Base-by-base conservation (phyloP, 192 early-diverging fungal species). In the Kickxella alabastrina region DNA sequence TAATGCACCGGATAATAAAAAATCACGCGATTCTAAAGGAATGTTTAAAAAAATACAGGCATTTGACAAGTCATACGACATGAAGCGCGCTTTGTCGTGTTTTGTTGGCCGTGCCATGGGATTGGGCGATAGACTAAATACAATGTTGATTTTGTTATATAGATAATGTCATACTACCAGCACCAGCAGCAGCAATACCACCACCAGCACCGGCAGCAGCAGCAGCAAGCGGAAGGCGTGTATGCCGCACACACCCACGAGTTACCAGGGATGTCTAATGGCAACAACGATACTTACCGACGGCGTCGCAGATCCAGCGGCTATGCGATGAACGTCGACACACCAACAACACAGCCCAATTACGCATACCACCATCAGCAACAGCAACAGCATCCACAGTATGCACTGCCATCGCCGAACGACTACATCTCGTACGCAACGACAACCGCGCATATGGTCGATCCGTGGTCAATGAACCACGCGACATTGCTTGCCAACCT, bases 391-490 rank as follows among this genome's bases (percentile, higher is more conserved):
- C 43, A 43, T n/a, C 56, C 53, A 21, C 50, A 46, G 27, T 28
- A 38, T 7, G 27, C 17, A 18, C 5, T 17, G 42, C 52, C 54
- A n/a, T 12, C 24, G 24, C 45, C 54, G 18, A 10, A 38, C 21
- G 68, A 65, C 53, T 64, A 65, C 34, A 56, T 60, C 22, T 35
- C 68, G 0, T 72, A 72, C 27, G 52, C 62, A 3, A 72, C 57
- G 10, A 72, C 68, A 14, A 72, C 68, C 1, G 68, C 62, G 46
- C 68, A 72, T 23, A 65, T 57, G 57, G 53, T 72, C 14, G 68
- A 72, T 60, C 68, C 61, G 29, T 72, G 68, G 68, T 42, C 68
- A 7, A 65, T 64, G 28, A 72, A 72, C 39, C 68, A 72, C 35
- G 52, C 68, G 22, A 59, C 26, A 3, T 24, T 72, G 39, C 49